Conservation (phyloP, 768 basidiomycete species). For the Rhodotorula diobovata region DNA sequence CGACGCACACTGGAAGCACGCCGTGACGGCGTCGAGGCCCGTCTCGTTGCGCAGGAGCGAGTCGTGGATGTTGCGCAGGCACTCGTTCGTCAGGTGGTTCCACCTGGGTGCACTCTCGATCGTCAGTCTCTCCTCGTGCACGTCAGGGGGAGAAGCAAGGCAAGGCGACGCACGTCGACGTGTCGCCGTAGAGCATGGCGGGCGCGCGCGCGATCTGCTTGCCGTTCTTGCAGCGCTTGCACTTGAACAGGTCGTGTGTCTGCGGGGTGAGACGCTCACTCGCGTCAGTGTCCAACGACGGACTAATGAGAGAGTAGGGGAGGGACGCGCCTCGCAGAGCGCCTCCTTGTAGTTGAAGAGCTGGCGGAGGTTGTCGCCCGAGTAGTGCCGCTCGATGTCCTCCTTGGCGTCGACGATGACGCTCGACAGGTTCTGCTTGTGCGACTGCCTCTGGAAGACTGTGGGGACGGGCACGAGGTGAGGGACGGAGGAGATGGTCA, state of each 20-base stretch:
- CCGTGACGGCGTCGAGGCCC: slow-evolving; percentile 76
- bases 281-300: too few relatives aligned
- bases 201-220: slow-evolving; percentile 75
- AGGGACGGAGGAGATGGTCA: not conserved
- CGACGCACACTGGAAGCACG: slow-evolving; percentile 71
- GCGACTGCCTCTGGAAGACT: slow-evolving; percentile 94
- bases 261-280: slow-evolving; percentile 56
- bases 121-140: not conserved
- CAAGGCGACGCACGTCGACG: slow-evolving; percentile 75
- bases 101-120: slow-evolving; percentile 56
- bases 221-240: slow-evolving; percentile 85
- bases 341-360: slow-evolving; percentile 85
- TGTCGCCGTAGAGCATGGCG: slow-evolving; percentile 89
- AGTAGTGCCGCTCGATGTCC: slow-evolving; percentile 92
- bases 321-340: slow-evolving; percentile 24
- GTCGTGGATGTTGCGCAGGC: slow-evolving; percentile 87
- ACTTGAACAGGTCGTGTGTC: slow-evolving; percentile 98
- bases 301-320: too few relatives aligned
- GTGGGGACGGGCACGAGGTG: too few relatives aligned
- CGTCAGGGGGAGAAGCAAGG: too few relatives aligned
- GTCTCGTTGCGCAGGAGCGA: slow-evolving; percentile 87
- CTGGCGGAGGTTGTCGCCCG: slow-evolving; percentile 77
- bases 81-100: slow-evolving; percentile 92
- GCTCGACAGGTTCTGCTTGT: slow-evolving; percentile 91
- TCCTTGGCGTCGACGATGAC: slow-evolving; percentile 98